Base-by-base conservation (phyloP, 495 filamentous ascomycete species). In the Penicillium arizonense region DNA sequence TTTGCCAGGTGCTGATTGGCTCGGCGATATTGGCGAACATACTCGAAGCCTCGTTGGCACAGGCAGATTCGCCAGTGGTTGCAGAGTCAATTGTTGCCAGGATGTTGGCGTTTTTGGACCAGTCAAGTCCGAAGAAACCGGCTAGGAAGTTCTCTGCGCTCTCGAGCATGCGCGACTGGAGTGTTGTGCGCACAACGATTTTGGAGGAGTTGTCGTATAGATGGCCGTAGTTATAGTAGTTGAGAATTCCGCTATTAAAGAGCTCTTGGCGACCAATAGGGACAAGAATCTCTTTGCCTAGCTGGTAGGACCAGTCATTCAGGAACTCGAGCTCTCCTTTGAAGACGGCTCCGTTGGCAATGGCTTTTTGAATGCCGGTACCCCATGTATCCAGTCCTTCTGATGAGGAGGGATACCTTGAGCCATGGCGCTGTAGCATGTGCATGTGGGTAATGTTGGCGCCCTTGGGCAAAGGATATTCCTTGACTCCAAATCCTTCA, bases 121-220 rank as follows among this genome's bases (percentile, higher is more conserved):
- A 86, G 24, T 77, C 71, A 4, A 84, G 73, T 0, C 82, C 81
- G 60, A 85, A 85, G 70, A 84, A 83, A 42, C 77, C 78, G 11
- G 77, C 65, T 18, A 78, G 41, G 60, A 80, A 77, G 58, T 80
- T 70, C 55, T 81, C 74, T 0, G 68, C 67, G 44, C 59, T 66
- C 44, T 74, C 66, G 11, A 72, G 52, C 77, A 83, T 79, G 2
- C 81, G 71, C 35, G 78, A 73, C 53, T 81, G 69, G 4, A 82
- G 80, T 5, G 82, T 85, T 0, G 82, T 84, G 18, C 84, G 74
- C 13, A 75, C 82, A 44, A 87, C 77, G 37, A 87, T 79, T 62
- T 84, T 85, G 50, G 72, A 78, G n/a, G 73, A 71, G 4, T 82
- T 77, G 42, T 84, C 77, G 46, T 82, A 85, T 8, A 86, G 73